Evolutionary conservation across 208 protist species (phyloP), one percentile per base, ranked within the genome.

Genomic region (Endotrypanum monterogeii): DNA sequence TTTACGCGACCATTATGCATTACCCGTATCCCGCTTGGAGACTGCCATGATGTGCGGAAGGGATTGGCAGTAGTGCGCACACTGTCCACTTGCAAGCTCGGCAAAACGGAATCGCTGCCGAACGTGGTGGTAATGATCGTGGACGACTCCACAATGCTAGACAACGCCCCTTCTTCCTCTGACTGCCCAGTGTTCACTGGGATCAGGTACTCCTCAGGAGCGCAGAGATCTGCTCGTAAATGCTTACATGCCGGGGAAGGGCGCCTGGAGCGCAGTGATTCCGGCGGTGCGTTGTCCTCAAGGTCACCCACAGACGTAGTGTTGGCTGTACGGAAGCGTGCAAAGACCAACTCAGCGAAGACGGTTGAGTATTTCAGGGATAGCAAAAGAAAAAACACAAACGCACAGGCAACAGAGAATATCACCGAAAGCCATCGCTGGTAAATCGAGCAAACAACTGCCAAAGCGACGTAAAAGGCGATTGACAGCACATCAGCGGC

Each of bases 401-500:
- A 48, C 9, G 79, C 65, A 2, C 32, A 76, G 20, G 65, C 71
- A 14, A 80, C 7, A 9, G 85, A 57, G n/a, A 87, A 67, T 20
- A 54, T 58, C 55, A 83, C 79, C 16, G 78, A 63, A 8, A 83
- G 61, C 88, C 85, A 89, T 11, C 60, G 62, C 39, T 66, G 60
- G n/a, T 82, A 60, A 6, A 78, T 41, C 18, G 76, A 73, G 28
- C 68, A 79, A 8, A 84, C 73, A 2, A 88, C 61, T 1, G 67
- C 67, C 54, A 92, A 54, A 32, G 78, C 73, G 20, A 85, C n/a
- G 69, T 84, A 85, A 68, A 88, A 92, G 1, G 32, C 52, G n/a
- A 75, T 62, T 0, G 86, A 74, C 6, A 85, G 23, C 11, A 80
- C 41, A 8, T 74, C 72, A 67, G 67, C 51, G 46, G 80, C 70